Evolutionary conservation across 1,139 yeast species (phyloP).

Genomic region (Yamadazyma aaseri): DNA sequence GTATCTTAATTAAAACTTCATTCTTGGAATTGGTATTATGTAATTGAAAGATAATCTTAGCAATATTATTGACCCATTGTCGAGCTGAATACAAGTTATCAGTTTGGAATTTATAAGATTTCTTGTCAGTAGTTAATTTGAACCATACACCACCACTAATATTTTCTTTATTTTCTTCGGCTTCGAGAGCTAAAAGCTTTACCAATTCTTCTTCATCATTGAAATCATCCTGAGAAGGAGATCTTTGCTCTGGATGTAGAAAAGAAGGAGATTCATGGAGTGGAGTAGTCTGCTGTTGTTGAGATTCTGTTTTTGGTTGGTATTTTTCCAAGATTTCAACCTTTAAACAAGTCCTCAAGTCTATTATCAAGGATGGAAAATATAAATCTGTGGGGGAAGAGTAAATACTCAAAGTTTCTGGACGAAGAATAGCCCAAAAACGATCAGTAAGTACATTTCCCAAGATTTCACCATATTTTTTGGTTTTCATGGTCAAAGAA

Average conservation of each 20-base stretch:
- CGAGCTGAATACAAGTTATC: constrained; percentile 74
- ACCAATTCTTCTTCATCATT: constrained; percentile 26
- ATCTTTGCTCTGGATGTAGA: constrained; percentile 10
- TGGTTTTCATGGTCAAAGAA: constrained; percentile 50
- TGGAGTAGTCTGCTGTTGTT: constrained; percentile 4
- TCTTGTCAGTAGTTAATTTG: constrained; percentile 53
- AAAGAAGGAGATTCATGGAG: neutral
- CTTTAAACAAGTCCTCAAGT: constrained; percentile 59
- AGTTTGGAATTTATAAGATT: constrained; percentile 65
- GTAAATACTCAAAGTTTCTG: constrained; percentile 68
- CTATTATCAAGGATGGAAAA: constrained; percentile 77
- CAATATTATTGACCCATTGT: constrained; percentile 74
- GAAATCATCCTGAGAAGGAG: constrained; percentile 15
- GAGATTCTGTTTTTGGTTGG: constrained; percentile 16
- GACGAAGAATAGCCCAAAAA: constrained; percentile 78
- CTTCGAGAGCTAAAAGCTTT: constrained; percentile 24
- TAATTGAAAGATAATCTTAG: constrained; percentile 65
- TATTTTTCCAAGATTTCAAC: constrained; percentile 52
- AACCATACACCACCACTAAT: constrained; percentile 47
- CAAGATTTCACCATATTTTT: constrained; percentile 41
- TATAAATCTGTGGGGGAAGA: constrained; percentile 73
- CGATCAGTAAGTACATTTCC: constrained; percentile 34
- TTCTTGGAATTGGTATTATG: constrained; percentile 68
- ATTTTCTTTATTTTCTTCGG: constrained; percentile 30
- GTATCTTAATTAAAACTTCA: constrained; percentile 75